Conservation (phyloP, 2,329 filamentous ascomycete species). For the Paracoccidioides brasiliensis region DNA sequence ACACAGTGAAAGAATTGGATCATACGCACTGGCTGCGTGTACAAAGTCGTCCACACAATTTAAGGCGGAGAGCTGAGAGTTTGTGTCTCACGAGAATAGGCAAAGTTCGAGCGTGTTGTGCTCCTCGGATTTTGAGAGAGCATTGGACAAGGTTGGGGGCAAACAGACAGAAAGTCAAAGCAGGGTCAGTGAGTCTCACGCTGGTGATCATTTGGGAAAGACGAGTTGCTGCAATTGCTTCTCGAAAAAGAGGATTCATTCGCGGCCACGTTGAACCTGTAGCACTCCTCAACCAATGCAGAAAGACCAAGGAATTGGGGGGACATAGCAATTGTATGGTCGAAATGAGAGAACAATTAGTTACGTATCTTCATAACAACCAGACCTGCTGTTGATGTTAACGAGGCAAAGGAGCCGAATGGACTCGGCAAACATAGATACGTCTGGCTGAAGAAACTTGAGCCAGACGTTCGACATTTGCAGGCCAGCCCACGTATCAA, state of each 20-base stretch:
- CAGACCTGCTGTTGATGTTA: background rate
- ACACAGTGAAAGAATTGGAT: background rate
- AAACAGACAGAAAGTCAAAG: background rate
- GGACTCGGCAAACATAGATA: background rate
- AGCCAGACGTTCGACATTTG: background rate
- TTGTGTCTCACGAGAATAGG: background rate
- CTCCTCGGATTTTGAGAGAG: background rate
- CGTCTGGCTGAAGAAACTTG: background rate
- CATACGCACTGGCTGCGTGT: background rate
- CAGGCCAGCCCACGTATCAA: background rate
- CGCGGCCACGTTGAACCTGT: background rate
- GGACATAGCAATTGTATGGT: background rate
- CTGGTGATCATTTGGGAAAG: background rate
- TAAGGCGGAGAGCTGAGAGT: background rate
- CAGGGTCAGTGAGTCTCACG: background rate
- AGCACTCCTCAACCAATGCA: background rate
- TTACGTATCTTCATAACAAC: background rate
- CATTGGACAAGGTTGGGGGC: background rate
- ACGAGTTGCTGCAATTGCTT: background rate
- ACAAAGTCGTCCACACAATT: background rate
- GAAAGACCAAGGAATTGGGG: background rate
- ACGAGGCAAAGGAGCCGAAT: background rate
- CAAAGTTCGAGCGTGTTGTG: background rate
- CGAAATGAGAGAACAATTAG: background rate
- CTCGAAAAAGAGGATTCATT: background rate